These are phyloP conservation scores for Eragrostis curvula DNA, from an alignment of 176 grass and related monocot species.

Conservation along the genomic window DNA sequence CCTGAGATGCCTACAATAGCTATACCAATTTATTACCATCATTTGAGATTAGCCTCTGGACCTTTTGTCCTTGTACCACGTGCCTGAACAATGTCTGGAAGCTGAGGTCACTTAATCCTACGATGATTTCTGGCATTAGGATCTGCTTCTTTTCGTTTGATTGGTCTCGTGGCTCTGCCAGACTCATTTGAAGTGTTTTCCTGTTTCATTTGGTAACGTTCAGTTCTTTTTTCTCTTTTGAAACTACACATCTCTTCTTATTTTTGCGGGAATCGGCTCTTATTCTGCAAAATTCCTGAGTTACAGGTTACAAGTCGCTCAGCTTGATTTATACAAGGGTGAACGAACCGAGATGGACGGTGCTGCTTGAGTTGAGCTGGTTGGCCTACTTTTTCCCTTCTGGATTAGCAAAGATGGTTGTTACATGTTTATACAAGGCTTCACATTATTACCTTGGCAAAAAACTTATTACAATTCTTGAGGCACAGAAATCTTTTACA, in stretches of 20 bases:
- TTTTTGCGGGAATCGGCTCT: neutral
- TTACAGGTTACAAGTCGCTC: neutral
- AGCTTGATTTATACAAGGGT: neutral
- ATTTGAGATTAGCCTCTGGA: neutral
- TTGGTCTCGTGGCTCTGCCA: neutral
- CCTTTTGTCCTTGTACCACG: neutral
- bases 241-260: neutral
- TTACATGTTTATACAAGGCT: neutral
- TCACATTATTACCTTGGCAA: neutral
- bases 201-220: neutral
- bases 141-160: neutral
- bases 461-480: slow-evolving; percentile 11
- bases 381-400: neutral
- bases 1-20: neutral
- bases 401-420: neutral
- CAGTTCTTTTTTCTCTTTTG: neutral
- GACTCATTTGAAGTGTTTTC: neutral
- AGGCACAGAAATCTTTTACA: neutral
- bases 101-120: neutral
- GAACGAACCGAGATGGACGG: neutral
- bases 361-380: neutral
- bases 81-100: neutral
- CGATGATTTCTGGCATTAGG: neutral
- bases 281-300: neutral
- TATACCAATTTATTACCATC: neutral